Conservation (phyloP, 768 basidiomycete genomes). For the Phylloporus arenicola region DNA sequence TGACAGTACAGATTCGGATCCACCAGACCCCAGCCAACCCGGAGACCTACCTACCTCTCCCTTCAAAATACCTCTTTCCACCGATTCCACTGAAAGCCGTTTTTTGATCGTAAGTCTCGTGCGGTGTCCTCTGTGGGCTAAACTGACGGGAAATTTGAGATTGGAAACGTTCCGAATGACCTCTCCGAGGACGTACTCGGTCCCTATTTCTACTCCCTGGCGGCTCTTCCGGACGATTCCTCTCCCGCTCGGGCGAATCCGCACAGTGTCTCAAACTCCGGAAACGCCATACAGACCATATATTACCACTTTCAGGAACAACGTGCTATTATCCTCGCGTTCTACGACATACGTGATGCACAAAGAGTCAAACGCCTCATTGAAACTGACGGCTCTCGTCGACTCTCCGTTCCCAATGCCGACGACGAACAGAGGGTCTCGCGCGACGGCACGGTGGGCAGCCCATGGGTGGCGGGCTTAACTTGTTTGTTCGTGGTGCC, state of each 20-base stretch:
- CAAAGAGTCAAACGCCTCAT: constrained; percentile 42
- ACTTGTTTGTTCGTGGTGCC: constrained; percentile 43
- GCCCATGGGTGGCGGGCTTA: constrained; percentile 24
- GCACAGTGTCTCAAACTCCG: constrained; percentile 9
- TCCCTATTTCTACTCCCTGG: constrained; percentile 27
- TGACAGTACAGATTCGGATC: constrained; percentile 32
- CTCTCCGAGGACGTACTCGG: constrained; percentile 28
- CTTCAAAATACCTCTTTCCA: constrained; percentile 4
- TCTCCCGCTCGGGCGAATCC: constrained; percentile 4
- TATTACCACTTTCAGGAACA: constrained; percentile 46
- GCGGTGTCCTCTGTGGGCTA: background rate
- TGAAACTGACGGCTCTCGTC: constrained; percentile 17
- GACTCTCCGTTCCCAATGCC: background rate
- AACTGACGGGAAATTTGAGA: constrained; percentile 26
- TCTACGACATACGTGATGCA: constrained; percentile 56
- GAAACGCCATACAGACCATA: constrained; percentile 48
- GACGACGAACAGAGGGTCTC: constrained; percentile 7
- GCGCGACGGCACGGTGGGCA: background rate
- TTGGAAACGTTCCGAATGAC: constrained; percentile 36
- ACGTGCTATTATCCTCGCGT: constrained; percentile 53
- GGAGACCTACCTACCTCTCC: constrained; percentile 19
- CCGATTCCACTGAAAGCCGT: constrained; percentile 24
- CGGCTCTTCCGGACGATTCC: constrained; percentile 13
- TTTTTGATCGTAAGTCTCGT: constrained; percentile 28
- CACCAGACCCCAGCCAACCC: constrained; percentile 23